Base-by-base conservation (phyloP, 305 asterid species). In the Lippia alba region DNA sequence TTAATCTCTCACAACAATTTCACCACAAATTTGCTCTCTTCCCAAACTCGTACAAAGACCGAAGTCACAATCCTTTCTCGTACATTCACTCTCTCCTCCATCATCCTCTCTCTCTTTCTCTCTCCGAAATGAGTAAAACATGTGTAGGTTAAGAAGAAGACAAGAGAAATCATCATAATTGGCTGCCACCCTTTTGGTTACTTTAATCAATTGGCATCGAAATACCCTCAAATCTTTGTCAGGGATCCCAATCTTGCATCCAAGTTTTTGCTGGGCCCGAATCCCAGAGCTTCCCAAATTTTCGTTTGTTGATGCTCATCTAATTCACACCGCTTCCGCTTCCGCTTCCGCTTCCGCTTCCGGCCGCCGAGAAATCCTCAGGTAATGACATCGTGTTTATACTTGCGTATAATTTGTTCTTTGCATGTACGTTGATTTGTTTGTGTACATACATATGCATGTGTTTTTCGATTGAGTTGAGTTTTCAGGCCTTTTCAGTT, bases 281-380 rank as follows among this genome's bases (percentile, higher is more conserved):
- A 67, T 79, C 72, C 20, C 56, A 55, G 61, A 57, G 32, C 33
- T 57, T 12, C 61, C 18, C 0, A 63, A 64, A 36, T 59, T 17
- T 48, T 67, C 50, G 69, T 77, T 80, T 77, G 78, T 74, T 80
- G 85, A 74, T 74, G 80, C 74, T 80, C 78, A 64, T 73, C 79
- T 77, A 74, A 74, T 56, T 73, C 69, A 45, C 16, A 61, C 55
- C 17, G 19, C 64, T 71, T 11, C 71, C 39, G 34, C 24, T 57
- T 75, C 58, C 69, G 61, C n/a, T n/a, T n/a, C 55, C 17, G 19
- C 64, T 71, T 11, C 71, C 39, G 34, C 24, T 57, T 75, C 58
- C 69, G 61, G 66, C 63, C n/a, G 62, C 78, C 53, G 72, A 40
- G 34, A 60, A 66, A 64, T 59, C 50, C 41, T 71, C 41, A 41